Conservation (phyloP, 352 stramenopile genomes). For the Globisporangium paddicum region DNA sequence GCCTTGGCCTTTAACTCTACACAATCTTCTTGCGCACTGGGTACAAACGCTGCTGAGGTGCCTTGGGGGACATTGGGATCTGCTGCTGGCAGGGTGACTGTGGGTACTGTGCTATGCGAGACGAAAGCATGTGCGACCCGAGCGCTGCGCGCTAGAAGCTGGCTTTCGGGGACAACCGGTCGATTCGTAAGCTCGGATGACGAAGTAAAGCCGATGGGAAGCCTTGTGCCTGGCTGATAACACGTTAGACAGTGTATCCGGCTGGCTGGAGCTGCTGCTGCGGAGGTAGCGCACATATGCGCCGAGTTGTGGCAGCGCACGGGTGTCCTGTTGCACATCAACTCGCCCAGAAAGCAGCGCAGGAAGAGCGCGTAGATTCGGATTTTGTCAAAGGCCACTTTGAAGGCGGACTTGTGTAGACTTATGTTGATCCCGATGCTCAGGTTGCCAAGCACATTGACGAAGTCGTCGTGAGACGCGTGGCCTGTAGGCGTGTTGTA, state of each 20-base stretch:
- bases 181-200: neutral
- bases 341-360: slow-evolving; percentile 18
- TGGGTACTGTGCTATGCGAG: slow-evolving; percentile 7
- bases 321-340: slow-evolving; percentile 16
- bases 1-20: no score
- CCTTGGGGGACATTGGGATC: neutral
- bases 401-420: slow-evolving; percentile 11
- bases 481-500: neutral
- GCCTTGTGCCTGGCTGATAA: neutral
- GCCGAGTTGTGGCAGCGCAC: slow-evolving; percentile 13
- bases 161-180: slow-evolving; percentile 11
- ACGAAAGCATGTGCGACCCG: slow-evolving; percentile 19
- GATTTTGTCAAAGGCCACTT: slow-evolving; percentile 31
- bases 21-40: slow-evolving; percentile 23
- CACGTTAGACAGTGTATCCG: neutral
- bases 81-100: slow-evolving; percentile 1
- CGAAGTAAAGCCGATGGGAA: neutral
- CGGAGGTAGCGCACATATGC: slow-evolving; percentile 26
- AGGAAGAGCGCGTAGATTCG: slow-evolving; percentile 28
- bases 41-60: neutral
- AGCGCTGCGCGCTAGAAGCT: slow-evolving; percentile 6
- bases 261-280: neutral
- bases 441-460: slow-evolving; percentile 29
- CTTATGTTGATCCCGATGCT: slow-evolving; percentile 31
- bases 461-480: slow-evolving; percentile 1